These are phyloP conservation scores for Epichloe sibirici DNA, from an alignment of 2,329 filamentous ascomycete genomes.

Conservation along the genomic window DNA sequence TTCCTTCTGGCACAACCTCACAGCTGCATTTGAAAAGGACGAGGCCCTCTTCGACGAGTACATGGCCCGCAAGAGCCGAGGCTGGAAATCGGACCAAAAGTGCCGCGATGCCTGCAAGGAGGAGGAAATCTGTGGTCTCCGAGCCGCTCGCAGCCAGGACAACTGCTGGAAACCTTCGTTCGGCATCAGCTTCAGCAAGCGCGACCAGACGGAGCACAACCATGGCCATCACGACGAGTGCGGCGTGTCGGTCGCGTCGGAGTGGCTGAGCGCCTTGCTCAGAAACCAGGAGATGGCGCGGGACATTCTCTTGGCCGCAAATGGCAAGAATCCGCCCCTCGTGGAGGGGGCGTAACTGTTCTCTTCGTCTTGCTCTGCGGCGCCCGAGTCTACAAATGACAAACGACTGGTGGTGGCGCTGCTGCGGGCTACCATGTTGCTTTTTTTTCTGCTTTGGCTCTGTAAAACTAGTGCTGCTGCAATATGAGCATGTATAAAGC, in stretches of 20 bases:
- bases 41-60: conserved; percentile 31
- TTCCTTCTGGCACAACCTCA: conserved; percentile 47
- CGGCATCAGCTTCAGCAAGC: conserved; percentile 21
- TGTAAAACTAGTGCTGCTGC: too few species aligned
- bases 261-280: conserved; percentile 13
- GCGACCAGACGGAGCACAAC: conserved; percentile 3
- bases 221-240: conserved; percentile 15
- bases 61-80: conserved; percentile 32
- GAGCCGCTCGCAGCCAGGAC: conserved; percentile 36
- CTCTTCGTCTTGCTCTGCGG: not conserved
- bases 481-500: too few species aligned
- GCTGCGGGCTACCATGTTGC: not conserved
- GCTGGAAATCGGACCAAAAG: conserved; percentile 22
- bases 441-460: too few species aligned
- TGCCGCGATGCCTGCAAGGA: conserved; percentile 30
- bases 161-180: conserved; percentile 30
- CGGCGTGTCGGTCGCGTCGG: conserved; percentile 14
- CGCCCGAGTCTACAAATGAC: not conserved
- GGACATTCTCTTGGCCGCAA: conserved; percentile 6
- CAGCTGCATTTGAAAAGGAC: conserved; percentile 31
- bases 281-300: conserved; percentile 13
- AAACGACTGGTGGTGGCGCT: not conserved
- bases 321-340: not conserved
- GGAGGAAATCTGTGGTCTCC: conserved; percentile 36
- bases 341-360: not conserved